Conservation (phyloP, 805 yeast genomes). For the Naumovozyma baii region DNA sequence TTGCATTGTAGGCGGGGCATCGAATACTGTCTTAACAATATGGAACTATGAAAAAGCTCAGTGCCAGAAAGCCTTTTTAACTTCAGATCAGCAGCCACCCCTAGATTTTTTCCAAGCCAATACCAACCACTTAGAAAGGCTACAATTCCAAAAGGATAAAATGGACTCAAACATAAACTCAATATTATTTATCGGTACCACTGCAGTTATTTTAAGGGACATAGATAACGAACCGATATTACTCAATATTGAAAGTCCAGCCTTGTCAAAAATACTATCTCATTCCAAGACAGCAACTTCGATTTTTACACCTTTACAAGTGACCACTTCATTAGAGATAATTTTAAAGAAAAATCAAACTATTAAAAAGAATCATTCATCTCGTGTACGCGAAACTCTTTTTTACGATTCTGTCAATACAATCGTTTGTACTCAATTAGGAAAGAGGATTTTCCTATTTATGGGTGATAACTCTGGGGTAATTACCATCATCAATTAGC, state of each 20-base stretch:
- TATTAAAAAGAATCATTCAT: neutral
- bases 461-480: slow-evolving; percentile 19
- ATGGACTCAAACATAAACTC: slow-evolving; percentile 1
- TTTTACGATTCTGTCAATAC: neutral
- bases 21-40: slow-evolving; percentile 48
- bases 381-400: neutral
- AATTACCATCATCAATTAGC: slow-evolving; percentile 6
- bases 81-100: slow-evolving; percentile 18
- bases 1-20: slow-evolving; percentile 60
- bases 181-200: slow-evolving; percentile 5
- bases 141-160: slow-evolving; percentile 2
- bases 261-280: slow-evolving; percentile 6
- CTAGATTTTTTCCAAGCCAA: slow-evolving; percentile 13
- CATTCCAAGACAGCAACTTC: slow-evolving; percentile 3
- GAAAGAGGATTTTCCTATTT: slow-evolving; percentile 2
- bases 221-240: slow-evolving; percentile 12
- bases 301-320: neutral
- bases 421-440: neutral
- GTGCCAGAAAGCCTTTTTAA: slow-evolving; percentile 39
- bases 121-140: slow-evolving; percentile 6
- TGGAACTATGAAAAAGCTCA: slow-evolving; percentile 66
- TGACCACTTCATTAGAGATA: neutral
- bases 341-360: neutral
- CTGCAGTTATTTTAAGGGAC: slow-evolving; percentile 14
- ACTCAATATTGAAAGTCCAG: slow-evolving; percentile 10